Base-by-base conservation (phyloP, 192 early-diverging fungal species). In the Dimargaris cristalligena region DNA sequence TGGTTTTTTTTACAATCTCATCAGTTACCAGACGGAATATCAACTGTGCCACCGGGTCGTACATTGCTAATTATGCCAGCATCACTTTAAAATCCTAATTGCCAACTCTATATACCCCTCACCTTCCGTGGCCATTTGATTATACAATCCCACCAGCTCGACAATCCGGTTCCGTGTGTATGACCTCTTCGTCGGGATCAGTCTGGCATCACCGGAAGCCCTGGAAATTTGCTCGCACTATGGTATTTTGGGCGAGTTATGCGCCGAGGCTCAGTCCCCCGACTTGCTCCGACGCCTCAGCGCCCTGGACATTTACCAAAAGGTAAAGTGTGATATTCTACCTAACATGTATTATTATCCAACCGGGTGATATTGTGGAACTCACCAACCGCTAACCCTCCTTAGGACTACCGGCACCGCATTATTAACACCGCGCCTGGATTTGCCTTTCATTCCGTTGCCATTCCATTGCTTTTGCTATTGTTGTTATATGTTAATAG, bases 81-180 rank as follows among this genome's bases (percentile, higher is more conserved):
- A 41, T 10, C n/a, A n/a, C n/a, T n/a, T 41, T 41, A 10, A 41
- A 16, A 10, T 6, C 38, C 38, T 41, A 41, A 41, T 16, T 16
- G 16, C n/a, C n/a, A n/a, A n/a, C n/a, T 41, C 16, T 16, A 16
- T 41, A 6, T 6, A 6, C 16, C 38, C 6, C 38, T 16, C 16
- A 41, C 38, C 38, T 41, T 41, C 16, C 16, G 8, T 41, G 6
- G 38, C 38, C 38, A 10, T 41, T 41, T 16, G 38, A 10, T 41
- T 41, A 10, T 34, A 25, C 58, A 2, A 67, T 65, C 4, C n/a
- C n/a, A n/a, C n/a, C n/a, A 55, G 60, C 57, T 67, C 65, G 34
- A 63, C 60, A 38, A 66, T 70, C 57, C 57, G 68, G 48, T 74
- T 74, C 63, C 68, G 72, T 16, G 61, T 68, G 1, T 74, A 68